Percentiles rank a stretch among this genome's conserved stretches.
These are phyloP conservation scores for Neophaeococcomyces aloes DNA, from an alignment of 2,329 filamentous ascomycete species.

Conservation along the genomic window DNA sequence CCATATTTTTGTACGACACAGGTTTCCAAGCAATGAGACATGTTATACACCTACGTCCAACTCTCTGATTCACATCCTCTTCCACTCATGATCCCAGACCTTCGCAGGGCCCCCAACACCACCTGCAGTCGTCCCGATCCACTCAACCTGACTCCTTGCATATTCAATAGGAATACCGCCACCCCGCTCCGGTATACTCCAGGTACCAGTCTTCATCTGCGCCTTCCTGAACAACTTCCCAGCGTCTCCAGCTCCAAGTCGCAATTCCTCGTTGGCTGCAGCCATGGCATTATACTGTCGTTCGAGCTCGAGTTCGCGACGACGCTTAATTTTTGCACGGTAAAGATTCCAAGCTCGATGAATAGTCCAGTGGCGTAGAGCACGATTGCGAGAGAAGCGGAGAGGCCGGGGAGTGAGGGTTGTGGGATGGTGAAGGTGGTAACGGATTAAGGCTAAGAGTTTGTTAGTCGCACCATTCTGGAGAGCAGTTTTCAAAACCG, in stretches of 20 bases:
- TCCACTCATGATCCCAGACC: slow-evolving; percentile 88
- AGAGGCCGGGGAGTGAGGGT: slow-evolving; percentile 58
- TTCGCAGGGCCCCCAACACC: slow-evolving; percentile 56
- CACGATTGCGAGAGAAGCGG: slow-evolving; percentile 75
- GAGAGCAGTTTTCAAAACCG: slow-evolving; percentile 20
- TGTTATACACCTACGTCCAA: too few species aligned
- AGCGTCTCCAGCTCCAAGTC: slow-evolving; percentile 41
- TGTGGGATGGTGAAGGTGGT: slow-evolving; percentile 57
- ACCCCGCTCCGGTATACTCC: slow-evolving; percentile 37
- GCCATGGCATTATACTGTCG: slow-evolving; percentile 74
- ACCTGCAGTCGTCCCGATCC: slow-evolving; percentile 18
- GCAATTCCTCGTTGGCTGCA: slow-evolving; percentile 73
- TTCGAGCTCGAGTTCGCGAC: slow-evolving; percentile 60
- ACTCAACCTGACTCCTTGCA: slow-evolving; percentile 42
- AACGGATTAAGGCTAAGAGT: slow-evolving; percentile 51
- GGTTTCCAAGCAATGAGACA: too few species aligned
- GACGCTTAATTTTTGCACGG: slow-evolving; percentile 56
- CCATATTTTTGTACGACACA: too few species aligned
- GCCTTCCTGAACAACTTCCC: slow-evolving; percentile 68
- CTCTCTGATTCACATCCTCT: slow-evolving; percentile 36
- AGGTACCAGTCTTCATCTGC: slow-evolving; percentile 83
- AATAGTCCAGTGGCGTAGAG: slow-evolving; percentile 96
- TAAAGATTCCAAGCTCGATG: slow-evolving; percentile 88
- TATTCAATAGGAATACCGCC: slow-evolving; percentile 84
- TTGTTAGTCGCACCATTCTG: slow-evolving; percentile 17